These are phyloP conservation scores for Aspergillus thermomutatus DNA, from an alignment of 2,329 filamentous ascomycete species.

Conservation along the genomic window DNA sequence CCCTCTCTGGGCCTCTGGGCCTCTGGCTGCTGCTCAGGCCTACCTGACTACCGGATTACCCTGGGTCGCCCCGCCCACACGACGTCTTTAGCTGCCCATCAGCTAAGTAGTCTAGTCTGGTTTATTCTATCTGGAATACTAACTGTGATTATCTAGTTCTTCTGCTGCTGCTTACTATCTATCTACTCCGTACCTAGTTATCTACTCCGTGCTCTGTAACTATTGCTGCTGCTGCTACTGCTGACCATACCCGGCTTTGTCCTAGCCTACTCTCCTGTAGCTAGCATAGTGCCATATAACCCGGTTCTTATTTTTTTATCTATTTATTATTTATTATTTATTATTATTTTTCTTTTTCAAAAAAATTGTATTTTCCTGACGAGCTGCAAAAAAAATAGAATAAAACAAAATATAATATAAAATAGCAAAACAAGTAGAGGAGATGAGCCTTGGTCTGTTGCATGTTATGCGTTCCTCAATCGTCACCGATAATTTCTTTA, in stretches of 20 bases:
- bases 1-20: constrained; percentile 5
- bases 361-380: background rate
- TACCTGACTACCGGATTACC: constrained; percentile 4
- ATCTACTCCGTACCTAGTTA: background rate
- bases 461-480: background rate
- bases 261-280: constrained; percentile 2
- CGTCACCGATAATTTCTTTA: background rate
- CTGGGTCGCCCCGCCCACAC: background rate
- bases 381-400: constrained; percentile 2
- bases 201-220: constrained; percentile 7
- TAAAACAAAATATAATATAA: background rate
- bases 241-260: constrained; percentile 12
- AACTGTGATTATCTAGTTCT: background rate
- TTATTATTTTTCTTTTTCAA: no score
- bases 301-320: constrained; percentile 2
- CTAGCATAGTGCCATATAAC: background rate
- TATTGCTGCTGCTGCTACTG: background rate
- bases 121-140: background rate
- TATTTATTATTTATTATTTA: constrained; percentile 4
- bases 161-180: background rate
- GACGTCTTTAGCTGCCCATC: background rate
- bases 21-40: constrained; percentile 12
- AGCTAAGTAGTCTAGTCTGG: background rate
- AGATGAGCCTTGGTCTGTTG: background rate
- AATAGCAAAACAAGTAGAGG: constrained; percentile 4